Evolutionary conservation across 2,329 filamentous ascomycete genomes (phyloP).

Genomic region (Colletotrichum abscissum): DNA sequence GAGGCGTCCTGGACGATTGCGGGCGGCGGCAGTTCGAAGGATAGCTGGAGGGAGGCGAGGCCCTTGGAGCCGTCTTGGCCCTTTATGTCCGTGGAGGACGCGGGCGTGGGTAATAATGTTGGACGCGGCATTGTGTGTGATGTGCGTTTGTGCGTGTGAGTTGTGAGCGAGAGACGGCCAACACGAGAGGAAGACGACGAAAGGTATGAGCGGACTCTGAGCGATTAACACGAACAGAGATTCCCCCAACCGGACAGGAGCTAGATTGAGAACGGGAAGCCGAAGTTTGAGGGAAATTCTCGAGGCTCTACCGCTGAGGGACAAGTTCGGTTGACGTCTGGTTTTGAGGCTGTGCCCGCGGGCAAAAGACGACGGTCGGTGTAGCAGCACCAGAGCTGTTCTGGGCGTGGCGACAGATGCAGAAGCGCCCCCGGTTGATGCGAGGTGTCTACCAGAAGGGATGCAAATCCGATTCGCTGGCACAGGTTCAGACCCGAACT

Average conservation of each 20-base stretch:
- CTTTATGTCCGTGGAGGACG: constrained; percentile 82
- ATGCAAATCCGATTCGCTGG: neutral
- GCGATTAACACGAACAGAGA: neutral
- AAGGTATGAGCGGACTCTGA: neutral
- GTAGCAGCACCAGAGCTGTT: neutral
- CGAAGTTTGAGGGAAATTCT: constrained; percentile 1
- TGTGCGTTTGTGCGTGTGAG: constrained; percentile 22
- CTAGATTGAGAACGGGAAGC: constrained; percentile 7
- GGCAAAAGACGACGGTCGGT: neutral
- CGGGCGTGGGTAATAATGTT: constrained; percentile 78
- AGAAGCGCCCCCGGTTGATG: constrained; percentile 6
- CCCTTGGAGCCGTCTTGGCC: constrained; percentile 75
- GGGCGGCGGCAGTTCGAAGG: constrained; percentile 82
- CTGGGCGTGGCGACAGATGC: constrained; percentile 13
- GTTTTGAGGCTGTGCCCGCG: constrained; percentile 11
- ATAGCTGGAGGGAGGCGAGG: constrained; percentile 70
- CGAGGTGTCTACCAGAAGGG: neutral
- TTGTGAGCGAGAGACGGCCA: neutral
- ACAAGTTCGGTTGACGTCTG: constrained; percentile 14
- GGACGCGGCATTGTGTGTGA: constrained; percentile 71
- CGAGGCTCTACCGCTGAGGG: constrained; percentile 1
- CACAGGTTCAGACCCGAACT: neutral
- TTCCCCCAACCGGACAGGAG: neutral
- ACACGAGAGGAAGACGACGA: neutral
- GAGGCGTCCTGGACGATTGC: constrained; percentile 67